These are phyloP conservation scores for Curvularia hawaiiensis DNA, from an alignment of 2,329 filamentous ascomycete species.

Conservation along the genomic window DNA sequence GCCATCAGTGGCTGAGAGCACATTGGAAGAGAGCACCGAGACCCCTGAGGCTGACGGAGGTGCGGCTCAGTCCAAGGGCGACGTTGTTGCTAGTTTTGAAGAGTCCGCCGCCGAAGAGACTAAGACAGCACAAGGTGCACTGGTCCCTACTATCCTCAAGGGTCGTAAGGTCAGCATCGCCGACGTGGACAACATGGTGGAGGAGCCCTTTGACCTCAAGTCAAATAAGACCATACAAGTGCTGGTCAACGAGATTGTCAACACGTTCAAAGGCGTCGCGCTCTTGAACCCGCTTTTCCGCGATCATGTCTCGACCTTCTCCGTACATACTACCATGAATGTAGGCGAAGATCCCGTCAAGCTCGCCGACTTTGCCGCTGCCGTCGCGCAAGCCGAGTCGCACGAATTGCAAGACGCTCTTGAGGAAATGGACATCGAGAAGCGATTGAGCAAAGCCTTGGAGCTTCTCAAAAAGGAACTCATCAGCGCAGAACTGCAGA, in stretches of 20 bases:
- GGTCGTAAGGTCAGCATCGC: slow-evolving; percentile 93
- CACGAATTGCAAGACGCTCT: slow-evolving; percentile 92
- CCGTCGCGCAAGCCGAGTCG: slow-evolving; percentile 84
- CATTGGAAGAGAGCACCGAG: slow-evolving; percentile 41
- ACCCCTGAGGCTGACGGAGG: slow-evolving; percentile 57
- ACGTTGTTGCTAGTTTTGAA: slow-evolving; percentile 97
- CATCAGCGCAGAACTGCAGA: slow-evolving; percentile 96
- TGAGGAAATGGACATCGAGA: slow-evolving; percentile 86
- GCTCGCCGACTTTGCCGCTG: slow-evolving; percentile 94
- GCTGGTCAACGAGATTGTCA: slow-evolving; percentile 96
- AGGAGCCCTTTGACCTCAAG: slow-evolving; percentile 88
- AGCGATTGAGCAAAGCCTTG: slow-evolving; percentile 88
- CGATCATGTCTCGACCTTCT: slow-evolving; percentile 94
- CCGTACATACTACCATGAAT: slow-evolving; percentile 81
- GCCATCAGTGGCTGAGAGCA: slow-evolving; percentile 47
- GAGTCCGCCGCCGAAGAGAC: slow-evolving; percentile 71
- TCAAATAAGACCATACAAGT: slow-evolving; percentile 89
- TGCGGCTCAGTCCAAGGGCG: slow-evolving; percentile 62
- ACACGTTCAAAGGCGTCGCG: slow-evolving; percentile 97
- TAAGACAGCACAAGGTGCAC: slow-evolving; percentile 61
- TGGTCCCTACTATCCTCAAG: slow-evolving; percentile 87
- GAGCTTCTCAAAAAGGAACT: slow-evolving; percentile 96
- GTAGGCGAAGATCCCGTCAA: slow-evolving; percentile 94
- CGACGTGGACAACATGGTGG: slow-evolving; percentile 89
- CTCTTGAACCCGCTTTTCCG: slow-evolving; percentile 93